These are phyloP conservation scores for Ophiostoma sp. DNA, from an alignment of 2,329 filamentous ascomycete genomes.

Conservation along the genomic window DNA sequence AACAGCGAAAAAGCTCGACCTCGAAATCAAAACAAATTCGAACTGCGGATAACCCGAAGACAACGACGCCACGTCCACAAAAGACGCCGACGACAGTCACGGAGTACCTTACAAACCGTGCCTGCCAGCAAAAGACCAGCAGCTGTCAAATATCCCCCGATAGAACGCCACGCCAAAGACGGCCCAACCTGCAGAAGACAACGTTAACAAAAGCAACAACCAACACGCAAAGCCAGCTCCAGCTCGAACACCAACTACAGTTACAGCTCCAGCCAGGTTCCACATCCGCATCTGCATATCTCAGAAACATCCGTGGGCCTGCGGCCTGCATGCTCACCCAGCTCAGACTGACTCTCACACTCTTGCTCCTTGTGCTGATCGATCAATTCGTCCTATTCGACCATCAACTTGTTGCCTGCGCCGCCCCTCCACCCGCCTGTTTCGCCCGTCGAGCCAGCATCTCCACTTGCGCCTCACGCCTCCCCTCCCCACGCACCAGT, in stretches of 20 bases:
- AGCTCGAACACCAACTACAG: not conserved
- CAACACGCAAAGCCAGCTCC: not conserved
- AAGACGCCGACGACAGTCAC: not conserved
- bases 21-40: not conserved
- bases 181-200: not conserved
- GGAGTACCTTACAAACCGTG: not conserved
- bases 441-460: not conserved
- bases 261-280: not conserved
- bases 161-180: not conserved
- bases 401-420: not conserved
- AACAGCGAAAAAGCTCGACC: not conserved
- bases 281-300: not conserved
- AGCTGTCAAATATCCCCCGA: not conserved
- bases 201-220: not conserved
- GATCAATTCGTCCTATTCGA: not conserved
- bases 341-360: not conserved
- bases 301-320: not conserved
- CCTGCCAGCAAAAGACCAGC: not conserved
- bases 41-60: not conserved
- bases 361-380: constrained; percentile 18
- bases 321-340: not conserved
- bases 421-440: constrained; percentile 6
- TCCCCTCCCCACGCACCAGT: not conserved
- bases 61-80: not conserved
- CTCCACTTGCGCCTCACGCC: constrained; percentile 16